Percentiles rank a stretch among this genome's conserved stretches.
These are phyloP conservation scores for Euphorbia tirucalli DNA, from an alignment of 345 rosid genomes.

Conservation along the genomic window DNA sequence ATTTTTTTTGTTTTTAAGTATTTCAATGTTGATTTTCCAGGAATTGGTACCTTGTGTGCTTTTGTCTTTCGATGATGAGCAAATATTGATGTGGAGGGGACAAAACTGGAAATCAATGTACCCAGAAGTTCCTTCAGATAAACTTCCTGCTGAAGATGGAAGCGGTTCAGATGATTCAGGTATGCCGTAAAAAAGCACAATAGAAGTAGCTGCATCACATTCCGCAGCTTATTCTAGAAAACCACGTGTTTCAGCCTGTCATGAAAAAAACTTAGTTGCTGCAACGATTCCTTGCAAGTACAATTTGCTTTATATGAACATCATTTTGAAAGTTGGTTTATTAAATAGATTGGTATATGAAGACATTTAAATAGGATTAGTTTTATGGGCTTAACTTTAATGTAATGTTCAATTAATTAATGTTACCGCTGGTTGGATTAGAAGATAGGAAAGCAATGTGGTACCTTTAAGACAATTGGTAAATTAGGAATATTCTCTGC, in stretches of 20 bases:
- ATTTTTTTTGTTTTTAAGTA: slow-evolving; percentile 1
- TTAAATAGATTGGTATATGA: neutral
- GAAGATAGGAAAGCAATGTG: neutral
- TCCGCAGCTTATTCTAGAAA: neutral
- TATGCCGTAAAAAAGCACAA: slow-evolving; percentile 22
- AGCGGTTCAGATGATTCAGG: slow-evolving; percentile 39
- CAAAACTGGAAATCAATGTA: slow-evolving; percentile 73
- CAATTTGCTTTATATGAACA: neutral
- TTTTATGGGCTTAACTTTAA: neutral
- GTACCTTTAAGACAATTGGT: slow-evolving; percentile 8
- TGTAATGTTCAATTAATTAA: neutral
- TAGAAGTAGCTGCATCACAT: neutral
- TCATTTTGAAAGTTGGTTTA: neutral
- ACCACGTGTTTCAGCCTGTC: neutral
- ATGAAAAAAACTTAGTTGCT: neutral
- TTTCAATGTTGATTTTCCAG: slow-evolving; percentile 34
- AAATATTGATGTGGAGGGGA: slow-evolving; percentile 92
- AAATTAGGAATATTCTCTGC: neutral
- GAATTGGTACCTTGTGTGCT: slow-evolving; percentile 90
- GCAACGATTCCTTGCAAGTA: neutral
- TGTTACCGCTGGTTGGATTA: slow-evolving; percentile 6
- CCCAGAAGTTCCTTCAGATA: slow-evolving; percentile 32
- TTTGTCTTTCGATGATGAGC: slow-evolving; percentile 85
- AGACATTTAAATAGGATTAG: neutral
- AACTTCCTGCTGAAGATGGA: slow-evolving; percentile 31